Evolutionary conservation across 2,329 filamentous ascomycete genomes (phyloP), one percentile per base, ranked within the genome.

Genomic region (Tolypocladium amazonense): DNA sequence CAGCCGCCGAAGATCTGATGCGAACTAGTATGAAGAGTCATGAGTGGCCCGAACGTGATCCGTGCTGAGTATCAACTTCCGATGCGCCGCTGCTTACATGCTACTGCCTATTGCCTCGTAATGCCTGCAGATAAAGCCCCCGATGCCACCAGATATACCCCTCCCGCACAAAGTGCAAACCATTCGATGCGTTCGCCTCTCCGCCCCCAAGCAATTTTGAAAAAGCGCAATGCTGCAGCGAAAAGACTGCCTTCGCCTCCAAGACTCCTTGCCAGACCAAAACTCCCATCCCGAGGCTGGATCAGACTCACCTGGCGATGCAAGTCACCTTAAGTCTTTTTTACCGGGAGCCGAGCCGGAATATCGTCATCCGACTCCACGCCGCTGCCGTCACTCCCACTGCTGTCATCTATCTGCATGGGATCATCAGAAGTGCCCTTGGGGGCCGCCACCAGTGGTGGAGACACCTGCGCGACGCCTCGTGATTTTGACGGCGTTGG

Each of bases 301-400:
- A 25, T 20, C 30, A 35, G 9, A 23, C 20, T 12, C 47, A 15
- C 27, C 14, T 8, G 27, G 47, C 30, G 47, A 33, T 20, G 45
- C 45, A 5, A 50, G 45, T 9, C 2, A 9, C 25, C 0, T 27
- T 6, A 6, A 30, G 18, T 23, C 50, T 35, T 53, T 4, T n/a
- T 30, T 41, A 33, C 14, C 45, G 38, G 27, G 43, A 57, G 37
- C 41, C 57, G 58, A 1, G 71, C 69, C 35, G 70, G 70, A 55
- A 72, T 73, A 56, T 71, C 62, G 14, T 67, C 67, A 23, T 64
- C 65, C 18, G 66, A 63, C 39, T 64, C 60, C 12, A 54, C 56
- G 43, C 59, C 56, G 7, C 27, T 54, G 4, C 43, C 57, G 50
- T 50, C 37, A 14, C 56, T 59, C 15, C 50, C 27, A 35, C 58